These are phyloP conservation scores for Aspergillus brunneoviolaceus DNA, from an alignment of 2,329 filamentous ascomycete genomes.

Conservation along the genomic window DNA sequence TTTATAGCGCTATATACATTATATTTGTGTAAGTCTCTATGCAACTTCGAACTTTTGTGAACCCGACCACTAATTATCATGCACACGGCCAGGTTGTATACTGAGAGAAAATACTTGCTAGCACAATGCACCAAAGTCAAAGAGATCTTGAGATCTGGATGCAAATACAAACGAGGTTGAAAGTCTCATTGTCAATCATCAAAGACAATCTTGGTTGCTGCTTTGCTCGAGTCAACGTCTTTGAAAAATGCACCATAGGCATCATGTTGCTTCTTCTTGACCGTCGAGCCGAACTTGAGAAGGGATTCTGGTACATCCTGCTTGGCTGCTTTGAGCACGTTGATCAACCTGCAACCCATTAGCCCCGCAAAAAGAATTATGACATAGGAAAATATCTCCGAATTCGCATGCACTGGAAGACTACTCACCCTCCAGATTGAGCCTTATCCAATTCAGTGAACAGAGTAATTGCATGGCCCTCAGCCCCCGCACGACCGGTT, in stretches of 20 bases:
- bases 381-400: neutral
- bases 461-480: conserved; percentile 83
- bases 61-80: conserved; percentile 18
- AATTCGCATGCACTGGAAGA: neutral
- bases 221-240: conserved; percentile 78
- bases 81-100: conserved; percentile 33
- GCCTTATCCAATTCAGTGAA: conserved; percentile 95
- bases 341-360: conserved; percentile 67
- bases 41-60: neutral
- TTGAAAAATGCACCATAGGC: conserved; percentile 96
- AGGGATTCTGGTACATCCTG: conserved; percentile 87
- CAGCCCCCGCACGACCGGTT: conserved; percentile 88
- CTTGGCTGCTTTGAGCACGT: conserved; percentile 89
- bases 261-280: conserved; percentile 98
- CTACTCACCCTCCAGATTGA: conserved; percentile 80
- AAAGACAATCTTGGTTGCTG: conserved; percentile 90
- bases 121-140: conserved; percentile 24
- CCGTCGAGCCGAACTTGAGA: conserved; percentile 93
- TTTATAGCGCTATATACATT: conserved; percentile 54
- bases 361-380: conserved; percentile 8
- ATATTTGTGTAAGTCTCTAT: conserved; percentile 59
- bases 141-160: conserved; percentile 19
- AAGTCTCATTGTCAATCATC: conserved; percentile 51
- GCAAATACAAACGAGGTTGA: conserved; percentile 20
- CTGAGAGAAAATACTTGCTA: conserved; percentile 35